Evolutionary conservation across 2,329 filamentous ascomycete genomes (phyloP).

Genomic region (Aspergillus proliferans): DNA sequence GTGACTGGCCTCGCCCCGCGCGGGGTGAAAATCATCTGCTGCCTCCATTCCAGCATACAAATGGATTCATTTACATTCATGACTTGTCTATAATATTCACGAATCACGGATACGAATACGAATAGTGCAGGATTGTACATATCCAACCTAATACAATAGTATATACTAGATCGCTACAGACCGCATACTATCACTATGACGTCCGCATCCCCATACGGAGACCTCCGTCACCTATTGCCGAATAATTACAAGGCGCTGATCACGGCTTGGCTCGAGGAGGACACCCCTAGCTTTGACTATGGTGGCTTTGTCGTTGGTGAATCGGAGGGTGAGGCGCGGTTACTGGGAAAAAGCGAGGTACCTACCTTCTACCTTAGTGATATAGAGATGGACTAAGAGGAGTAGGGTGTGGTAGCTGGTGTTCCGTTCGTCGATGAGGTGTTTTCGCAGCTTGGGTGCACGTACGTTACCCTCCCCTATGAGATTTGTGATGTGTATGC

Average conservation of each 20-base stretch:
- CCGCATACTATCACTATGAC: background rate
- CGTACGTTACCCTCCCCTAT: constrained; percentile 38
- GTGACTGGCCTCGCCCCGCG: no score
- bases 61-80: no score
- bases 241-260: constrained; percentile 76
- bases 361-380: constrained; percentile 6
- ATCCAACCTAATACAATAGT: no score
- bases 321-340: constrained; percentile 35
- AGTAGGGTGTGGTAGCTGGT: constrained; percentile 73
- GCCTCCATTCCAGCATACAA: no score
- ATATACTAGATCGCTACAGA: no score
- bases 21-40: no score
- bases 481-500: background rate
- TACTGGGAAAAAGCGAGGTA: constrained; percentile 54
- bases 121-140: no score
- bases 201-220: constrained; percentile 55
- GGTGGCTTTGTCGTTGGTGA: constrained; percentile 90
- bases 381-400: constrained; percentile 3
- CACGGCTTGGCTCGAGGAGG: constrained; percentile 83
- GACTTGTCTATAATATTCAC: no score
- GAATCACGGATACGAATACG: no score
- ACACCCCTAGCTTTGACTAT: constrained; percentile 94
- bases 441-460: constrained; percentile 81
- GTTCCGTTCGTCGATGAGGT: constrained; percentile 94
- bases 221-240: constrained; percentile 69